Conservation (phyloP, 371 early-diverging fungal species). For the Circinella umbellata region DNA sequence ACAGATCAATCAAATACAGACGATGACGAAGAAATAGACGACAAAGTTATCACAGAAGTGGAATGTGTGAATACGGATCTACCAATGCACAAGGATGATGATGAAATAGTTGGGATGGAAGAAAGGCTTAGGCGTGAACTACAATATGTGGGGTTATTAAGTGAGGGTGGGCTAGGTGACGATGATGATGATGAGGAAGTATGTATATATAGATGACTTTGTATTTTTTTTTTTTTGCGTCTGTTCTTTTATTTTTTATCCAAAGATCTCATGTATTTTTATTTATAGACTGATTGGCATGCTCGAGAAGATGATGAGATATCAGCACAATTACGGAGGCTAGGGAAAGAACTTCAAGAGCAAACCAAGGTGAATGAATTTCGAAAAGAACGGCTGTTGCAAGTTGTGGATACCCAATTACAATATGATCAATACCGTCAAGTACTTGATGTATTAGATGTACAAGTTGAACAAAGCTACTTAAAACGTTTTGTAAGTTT, state of each 20-base stretch:
- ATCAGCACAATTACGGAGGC: conserved; percentile 67
- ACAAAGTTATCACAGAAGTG: conserved; percentile 3
- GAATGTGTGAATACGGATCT: not conserved
- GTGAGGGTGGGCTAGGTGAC: conserved; percentile 40
- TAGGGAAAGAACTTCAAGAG: conserved; percentile 76
- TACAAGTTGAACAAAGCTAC: conserved; percentile 85
- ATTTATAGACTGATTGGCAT: conserved; percentile 64
- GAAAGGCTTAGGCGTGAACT: conserved; percentile 84
- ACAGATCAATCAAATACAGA: conserved; percentile 9
- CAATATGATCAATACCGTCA: conserved; percentile 89
- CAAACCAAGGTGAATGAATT: conserved; percentile 67
- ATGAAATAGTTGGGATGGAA: conserved; percentile 55
- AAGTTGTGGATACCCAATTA: conserved; percentile 74
- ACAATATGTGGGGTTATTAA: conserved; percentile 75
- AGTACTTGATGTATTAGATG: conserved; percentile 86
- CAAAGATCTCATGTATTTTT: too few relatives aligned
- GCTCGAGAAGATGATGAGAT: conserved; percentile 84
- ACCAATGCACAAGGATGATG: conserved; percentile 3
- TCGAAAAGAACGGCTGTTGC: conserved; percentile 70
- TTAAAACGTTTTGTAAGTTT: conserved; percentile 80
- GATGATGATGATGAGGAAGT: conserved; percentile 81
- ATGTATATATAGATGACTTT: conserved; percentile 6
- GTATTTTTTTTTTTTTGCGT: too few relatives aligned
- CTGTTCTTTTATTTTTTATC: too few relatives aligned
- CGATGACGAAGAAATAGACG: conserved; percentile 11